Conservation (phyloP, 176 grass and related monocot species). For the Cenchrus americanus region DNA sequence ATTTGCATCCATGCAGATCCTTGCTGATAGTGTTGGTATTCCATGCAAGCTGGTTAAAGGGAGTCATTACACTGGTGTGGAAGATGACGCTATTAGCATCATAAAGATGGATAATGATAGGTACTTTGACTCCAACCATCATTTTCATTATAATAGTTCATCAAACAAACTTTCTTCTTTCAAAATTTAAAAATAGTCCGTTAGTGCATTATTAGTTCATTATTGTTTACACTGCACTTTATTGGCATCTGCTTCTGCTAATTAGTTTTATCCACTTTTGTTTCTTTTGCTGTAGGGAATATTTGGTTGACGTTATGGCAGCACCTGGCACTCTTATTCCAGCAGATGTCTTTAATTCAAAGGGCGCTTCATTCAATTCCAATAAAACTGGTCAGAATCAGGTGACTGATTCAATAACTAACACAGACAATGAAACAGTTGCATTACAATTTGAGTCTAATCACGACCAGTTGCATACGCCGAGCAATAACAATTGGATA, state of each 20-base stretch:
- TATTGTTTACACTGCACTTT: conserved; percentile 17
- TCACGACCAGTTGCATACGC: conserved; percentile 39
- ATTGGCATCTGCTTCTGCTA: conserved; percentile 10
- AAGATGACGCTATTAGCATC: conserved; percentile 91
- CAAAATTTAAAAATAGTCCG: conserved; percentile 21
- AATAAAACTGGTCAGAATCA: conserved; percentile 44
- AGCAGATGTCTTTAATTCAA: conserved; percentile 75
- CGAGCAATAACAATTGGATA: conserved; percentile 35
- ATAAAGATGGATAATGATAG: conserved; percentile 82
- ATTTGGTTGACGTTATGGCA: conserved; percentile 96
- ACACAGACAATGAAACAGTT: conserved; percentile 37
- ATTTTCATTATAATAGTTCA: conserved; percentile 17
- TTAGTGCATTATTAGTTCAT: conserved; percentile 28
- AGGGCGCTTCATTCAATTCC: conserved; percentile 58
- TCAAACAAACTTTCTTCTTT: conserved; percentile 10
- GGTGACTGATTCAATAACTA: conserved; percentile 33
- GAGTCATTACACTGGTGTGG: conserved; percentile 91
- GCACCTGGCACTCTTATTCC: conserved; percentile 89
- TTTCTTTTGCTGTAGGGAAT: conserved; percentile 61
- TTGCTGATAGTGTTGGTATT: conserved; percentile 95
- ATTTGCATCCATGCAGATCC: conserved; percentile 65
- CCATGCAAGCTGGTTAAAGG: conserved; percentile 94
- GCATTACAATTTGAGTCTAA: conserved; percentile 36
- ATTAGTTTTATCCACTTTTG: conserved; percentile 28
- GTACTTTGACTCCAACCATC: conserved; percentile 48